These are phyloP conservation scores for Clitocybe nebularis DNA, from an alignment of 1,284 basidiomycete genomes.

Conservation along the genomic window DNA sequence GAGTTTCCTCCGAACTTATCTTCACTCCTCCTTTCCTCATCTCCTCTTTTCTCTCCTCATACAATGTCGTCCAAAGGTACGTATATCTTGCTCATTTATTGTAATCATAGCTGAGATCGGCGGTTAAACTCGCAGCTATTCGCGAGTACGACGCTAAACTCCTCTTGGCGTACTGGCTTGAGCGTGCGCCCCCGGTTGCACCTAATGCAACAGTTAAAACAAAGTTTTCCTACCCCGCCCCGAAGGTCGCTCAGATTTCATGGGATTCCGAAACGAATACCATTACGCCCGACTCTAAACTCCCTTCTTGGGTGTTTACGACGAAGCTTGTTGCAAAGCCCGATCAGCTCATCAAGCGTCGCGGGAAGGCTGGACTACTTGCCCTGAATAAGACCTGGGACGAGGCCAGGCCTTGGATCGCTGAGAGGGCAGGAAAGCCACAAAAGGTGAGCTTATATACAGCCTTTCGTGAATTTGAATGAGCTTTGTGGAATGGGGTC, in stretches of 20 bases:
- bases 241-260: slow-evolving; percentile 77
- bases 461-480: no score
- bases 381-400: slow-evolving; percentile 93
- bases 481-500: slow-evolving; percentile 1
- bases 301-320: slow-evolving; percentile 70
- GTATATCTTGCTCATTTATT: slow-evolving; percentile 6
- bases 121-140: slow-evolving; percentile 57
- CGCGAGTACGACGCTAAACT: slow-evolving; percentile 95
- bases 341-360: slow-evolving; percentile 99
- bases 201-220: slow-evolving; percentile 48
- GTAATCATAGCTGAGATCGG: slow-evolving; percentile 7
- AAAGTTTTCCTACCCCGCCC: slow-evolving; percentile 62
- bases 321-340: slow-evolving; percentile 91
- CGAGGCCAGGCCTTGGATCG: slow-evolving; percentile 85
- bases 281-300: slow-evolving; percentile 64
- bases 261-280: slow-evolving; percentile 85
- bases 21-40: slow-evolving; percentile 11
- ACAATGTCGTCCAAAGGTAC: slow-evolving; percentile 53
- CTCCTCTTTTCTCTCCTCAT: slow-evolving; percentile 8
- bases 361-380: slow-evolving; percentile 96
- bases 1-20: slow-evolving; percentile 16
- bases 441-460: slow-evolving; percentile 71
- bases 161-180: slow-evolving; percentile 90
- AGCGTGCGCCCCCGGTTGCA: slow-evolving; percentile 68
- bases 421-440: slow-evolving; percentile 87